Evolutionary conservation across 331 rosid genomes (phyloP).

Genomic region (Quercus tomentella): DNA sequence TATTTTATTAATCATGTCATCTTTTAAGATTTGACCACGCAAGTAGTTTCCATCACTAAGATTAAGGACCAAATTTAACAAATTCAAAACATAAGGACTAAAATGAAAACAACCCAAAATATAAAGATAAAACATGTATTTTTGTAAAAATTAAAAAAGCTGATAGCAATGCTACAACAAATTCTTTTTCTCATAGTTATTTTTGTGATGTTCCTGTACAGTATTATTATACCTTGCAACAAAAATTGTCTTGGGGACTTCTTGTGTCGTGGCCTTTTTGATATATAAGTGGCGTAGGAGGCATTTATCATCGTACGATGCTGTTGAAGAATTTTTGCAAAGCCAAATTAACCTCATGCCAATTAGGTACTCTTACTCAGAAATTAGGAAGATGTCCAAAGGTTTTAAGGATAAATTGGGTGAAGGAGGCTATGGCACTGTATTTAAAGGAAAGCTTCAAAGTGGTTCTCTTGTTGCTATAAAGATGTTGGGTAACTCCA

Average conservation of each 20-base stretch:
- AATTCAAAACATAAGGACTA: no score
- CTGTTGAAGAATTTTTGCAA: conserved; percentile 6
- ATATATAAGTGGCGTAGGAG: conserved; percentile 20
- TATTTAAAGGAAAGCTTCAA: no score
- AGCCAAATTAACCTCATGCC: conserved; percentile 11
- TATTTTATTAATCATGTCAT: no score
- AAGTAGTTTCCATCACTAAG: no score
- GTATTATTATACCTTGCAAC: neutral
- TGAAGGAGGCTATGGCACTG: no score
- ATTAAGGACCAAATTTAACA: no score
- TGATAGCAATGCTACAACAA: neutral
- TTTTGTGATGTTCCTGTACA: neutral
- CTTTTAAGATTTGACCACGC: no score
- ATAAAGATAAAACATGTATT: no score
- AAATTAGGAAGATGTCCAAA: conserved; percentile 9
- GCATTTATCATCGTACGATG: conserved; percentile 8
- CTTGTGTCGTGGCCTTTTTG: neutral
- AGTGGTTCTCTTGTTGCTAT: no score
- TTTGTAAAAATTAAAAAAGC: no score
- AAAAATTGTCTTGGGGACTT: neutral
- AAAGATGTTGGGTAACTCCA: no score
- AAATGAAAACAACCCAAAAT: no score
- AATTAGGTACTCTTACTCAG: conserved; percentile 21
- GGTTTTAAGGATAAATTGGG: neutral
- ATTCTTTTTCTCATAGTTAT: neutral